phyloP scores from a whole-genome alignment of 352 stramenopile genomes.

The Globisporangium parvum region DNA sequence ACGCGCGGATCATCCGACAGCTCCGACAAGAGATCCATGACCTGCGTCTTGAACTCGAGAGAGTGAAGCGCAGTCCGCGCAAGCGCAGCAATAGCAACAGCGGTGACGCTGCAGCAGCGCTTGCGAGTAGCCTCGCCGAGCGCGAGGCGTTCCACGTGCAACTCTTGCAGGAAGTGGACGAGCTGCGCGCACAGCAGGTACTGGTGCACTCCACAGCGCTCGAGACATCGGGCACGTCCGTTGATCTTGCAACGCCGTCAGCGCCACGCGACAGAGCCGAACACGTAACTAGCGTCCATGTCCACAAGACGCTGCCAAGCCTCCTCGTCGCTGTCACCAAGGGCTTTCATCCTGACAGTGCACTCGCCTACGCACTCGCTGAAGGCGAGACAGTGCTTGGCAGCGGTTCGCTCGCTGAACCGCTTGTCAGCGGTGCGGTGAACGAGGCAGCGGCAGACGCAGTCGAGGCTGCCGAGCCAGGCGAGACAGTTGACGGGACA shows the following conservation, averaged over 20 bases:
- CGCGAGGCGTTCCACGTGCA: constrained; percentile 42
- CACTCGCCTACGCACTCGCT: constrained; percentile 34
- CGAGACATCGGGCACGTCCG: too few species aligned
- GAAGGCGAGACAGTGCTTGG: constrained; percentile 44
- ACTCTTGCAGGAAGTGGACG: constrained; percentile 42
- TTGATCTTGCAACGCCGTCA: not conserved
- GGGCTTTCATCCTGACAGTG: constrained; percentile 22
- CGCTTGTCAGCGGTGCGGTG: too few species aligned
- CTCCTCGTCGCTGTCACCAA: constrained; percentile 36
- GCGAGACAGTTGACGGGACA: constrained; percentile 9
- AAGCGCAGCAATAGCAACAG: constrained; percentile 24
- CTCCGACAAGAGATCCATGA: constrained; percentile 68
- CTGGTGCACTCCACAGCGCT: not conserved
- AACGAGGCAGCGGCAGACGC: constrained; percentile 13
- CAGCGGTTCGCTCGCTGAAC: constrained; percentile 1
- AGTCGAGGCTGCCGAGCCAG: constrained; percentile 11
- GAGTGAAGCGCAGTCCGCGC: constrained; percentile 20
- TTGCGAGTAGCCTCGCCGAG: constrained; percentile 34
- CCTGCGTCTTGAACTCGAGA: constrained; percentile 34
- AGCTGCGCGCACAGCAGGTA: constrained; percentile 17
- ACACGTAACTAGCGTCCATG: constrained; percentile 3
- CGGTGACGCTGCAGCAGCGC: constrained; percentile 1
- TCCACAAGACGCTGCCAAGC: constrained; percentile 34
- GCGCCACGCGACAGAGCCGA: not conserved
- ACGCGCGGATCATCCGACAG: constrained; percentile 70